Base-by-base conservation (phyloP, 2,329 filamentous ascomycete species). In the Pezicula rhizophila region DNA sequence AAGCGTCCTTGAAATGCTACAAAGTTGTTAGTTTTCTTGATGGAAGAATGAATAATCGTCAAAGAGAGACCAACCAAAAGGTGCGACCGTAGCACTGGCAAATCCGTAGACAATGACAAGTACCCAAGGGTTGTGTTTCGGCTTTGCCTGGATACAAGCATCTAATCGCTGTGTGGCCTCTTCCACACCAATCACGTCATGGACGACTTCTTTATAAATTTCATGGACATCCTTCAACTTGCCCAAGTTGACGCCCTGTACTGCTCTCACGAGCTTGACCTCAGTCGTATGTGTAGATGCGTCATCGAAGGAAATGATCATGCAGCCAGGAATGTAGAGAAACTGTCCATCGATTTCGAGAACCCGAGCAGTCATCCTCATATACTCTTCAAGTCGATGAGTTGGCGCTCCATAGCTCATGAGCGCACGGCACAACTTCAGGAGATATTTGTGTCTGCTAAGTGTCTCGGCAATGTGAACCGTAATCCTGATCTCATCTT, bases 341-440 rank as follows among this genome's bases (percentile, higher is more conserved):
- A 93, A 96, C 60, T 95, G 89, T 5, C 85, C 86, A 56, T 95
- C 87, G 14, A 96, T 91, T 66, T 91, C 87, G 34, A 96, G 77
- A 2, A 93, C 87, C n/a, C 87, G 79, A 1, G 91, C 85, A 8
- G 87, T 90, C 87, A 92, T 95, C 54, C 79, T 84, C 80, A 96
- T 84, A 66, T 95, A 96, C 64, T 95, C 87, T 66, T 96, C 91
- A 17, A 96, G 73, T 10, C 91, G 84, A 70, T 96, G 91, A 0
- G 90, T 95, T 1, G 91, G 91, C 1, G 91, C 91, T 11, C 91
- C 91, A 55, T 89, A 96, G 62, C 82, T 76, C 90, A 96, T 96
- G 50, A 96, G 71, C 1, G 88, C 88, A 37, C 84, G 81, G 64
- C 91, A 96, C 35, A 96, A 78, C 64, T 87, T 89, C 47, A 91